A percentile compares a stretch with the other conserved stretches of the same genome.
Conservation (phyloP, 257 asterid genomes). For the Gentiana macrophylla region DNA sequence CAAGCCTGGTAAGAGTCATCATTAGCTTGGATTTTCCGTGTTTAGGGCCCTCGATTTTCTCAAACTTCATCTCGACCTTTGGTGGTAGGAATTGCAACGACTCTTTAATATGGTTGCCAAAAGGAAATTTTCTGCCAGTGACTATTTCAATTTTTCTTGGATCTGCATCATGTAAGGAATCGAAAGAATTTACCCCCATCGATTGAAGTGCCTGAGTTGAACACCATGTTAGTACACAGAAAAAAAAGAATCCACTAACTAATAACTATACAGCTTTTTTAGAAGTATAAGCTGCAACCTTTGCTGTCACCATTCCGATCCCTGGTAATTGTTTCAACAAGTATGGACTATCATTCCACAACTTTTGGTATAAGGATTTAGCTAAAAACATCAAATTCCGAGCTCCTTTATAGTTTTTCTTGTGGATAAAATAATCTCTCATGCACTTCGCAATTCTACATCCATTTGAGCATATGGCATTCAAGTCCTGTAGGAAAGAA, state of each 20-base stretch:
- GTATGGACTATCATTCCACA: slow-evolving; percentile 93
- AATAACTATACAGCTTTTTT: neutral
- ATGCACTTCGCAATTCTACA: slow-evolving; percentile 87
- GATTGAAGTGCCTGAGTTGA: slow-evolving; percentile 72
- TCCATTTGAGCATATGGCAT: slow-evolving; percentile 82
- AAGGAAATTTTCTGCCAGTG: slow-evolving; percentile 88
- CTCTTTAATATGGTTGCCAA: slow-evolving; percentile 92
- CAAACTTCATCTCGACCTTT: slow-evolving; percentile 60
- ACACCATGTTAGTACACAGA: slow-evolving; percentile 9
- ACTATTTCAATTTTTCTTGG: slow-evolving; percentile 89
- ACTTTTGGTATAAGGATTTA: slow-evolving; percentile 75
- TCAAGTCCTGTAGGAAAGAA: slow-evolving; percentile 50
- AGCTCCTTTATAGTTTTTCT: slow-evolving; percentile 76
- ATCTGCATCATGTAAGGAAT: slow-evolving; percentile 72
- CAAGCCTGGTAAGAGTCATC: slow-evolving; percentile 69
- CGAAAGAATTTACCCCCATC: slow-evolving; percentile 82
- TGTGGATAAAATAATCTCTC: slow-evolving; percentile 80
- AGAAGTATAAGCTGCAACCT: slow-evolving; percentile 34
- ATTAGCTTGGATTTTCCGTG: slow-evolving; percentile 64
- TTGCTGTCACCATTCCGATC: slow-evolving; percentile 98
- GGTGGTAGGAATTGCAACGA: slow-evolving; percentile 73
- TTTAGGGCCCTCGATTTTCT: slow-evolving; percentile 47
- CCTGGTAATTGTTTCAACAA: slow-evolving; percentile 96
- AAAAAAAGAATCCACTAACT: slow-evolving; percentile 3
- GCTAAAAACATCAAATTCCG: slow-evolving; percentile 59